Evolutionary conservation across 208 protist species (phyloP), one percentile per base, ranked within the genome.

Genomic region (Leishmania mexicana): DNA sequence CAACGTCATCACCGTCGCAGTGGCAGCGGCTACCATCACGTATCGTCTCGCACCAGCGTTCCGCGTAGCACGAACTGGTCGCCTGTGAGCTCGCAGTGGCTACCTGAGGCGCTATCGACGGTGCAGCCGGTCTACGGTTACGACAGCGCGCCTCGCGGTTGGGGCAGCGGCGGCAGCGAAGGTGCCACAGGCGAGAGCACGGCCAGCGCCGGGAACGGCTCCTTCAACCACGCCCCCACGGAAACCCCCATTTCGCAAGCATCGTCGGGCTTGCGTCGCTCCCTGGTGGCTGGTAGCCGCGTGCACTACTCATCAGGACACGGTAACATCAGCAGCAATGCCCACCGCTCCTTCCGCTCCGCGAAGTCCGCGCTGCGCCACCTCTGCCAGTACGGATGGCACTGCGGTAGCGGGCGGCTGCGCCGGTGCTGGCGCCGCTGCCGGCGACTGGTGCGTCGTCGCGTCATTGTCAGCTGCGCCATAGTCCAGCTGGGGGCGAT

Each of bases 361-460:
- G 47, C 17, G 76, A 73, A 80, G 35, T 60, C 76, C 15, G 64
- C 65, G n/a, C 38, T 45, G 58, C 76, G 45, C 35, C 31, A 71
- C 64, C n/a, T 28, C 19, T 35, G 58, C 42, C 53, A 53, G 24
- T 10, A 35, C 62, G 45, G 76, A 45, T 40, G 76, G 1, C 57
- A 70, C 40, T 31, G 60, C n/a, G 28, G 58, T n/a, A 17, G 75
- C n/a, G 75, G 53, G 19, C 60, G 67, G n/a, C 51, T 75, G n/a
- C 78, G 76, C 7, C 53, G 72, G 62, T 85, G 38, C 70, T 76
- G 11, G 58, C 71, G 62, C 28, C 70, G 82, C 5, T 78, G 71
- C n/a, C 82, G 76, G 35, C 76, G 82, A 35, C 82, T 81, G 19
- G 13, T 78, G 49, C 77, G 82, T 10, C 76, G 82, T 17, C 77